A percentile compares a stretch with the other conserved stretches of the same genome.
Conservation (phyloP, 805 yeast species). For the Pichia insulana region DNA sequence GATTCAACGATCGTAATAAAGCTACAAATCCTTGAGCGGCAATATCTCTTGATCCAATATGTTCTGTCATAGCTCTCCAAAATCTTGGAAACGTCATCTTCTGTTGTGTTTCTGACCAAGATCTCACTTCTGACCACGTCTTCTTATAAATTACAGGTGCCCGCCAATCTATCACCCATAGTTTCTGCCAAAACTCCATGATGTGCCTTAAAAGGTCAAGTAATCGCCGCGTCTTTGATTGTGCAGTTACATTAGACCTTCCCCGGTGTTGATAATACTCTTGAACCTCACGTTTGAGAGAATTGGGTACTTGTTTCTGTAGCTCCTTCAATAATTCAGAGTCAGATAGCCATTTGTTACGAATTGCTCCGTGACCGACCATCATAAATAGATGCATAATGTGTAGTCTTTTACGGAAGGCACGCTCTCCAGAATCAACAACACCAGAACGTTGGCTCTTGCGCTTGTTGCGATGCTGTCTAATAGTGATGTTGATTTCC, state of each 20-base stretch:
- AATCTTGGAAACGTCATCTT: constrained; percentile 36
- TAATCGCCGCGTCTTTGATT: constrained; percentile 53
- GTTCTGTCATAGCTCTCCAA: constrained; percentile 31
- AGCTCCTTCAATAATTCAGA: constrained; percentile 32
- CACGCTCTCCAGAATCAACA: constrained; percentile 48
- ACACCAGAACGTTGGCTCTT: constrained; percentile 26
- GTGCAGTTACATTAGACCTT: constrained; percentile 15
- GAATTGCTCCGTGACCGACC: constrained; percentile 54
- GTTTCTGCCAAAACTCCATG: constrained; percentile 47
- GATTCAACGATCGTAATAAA: constrained; percentile 57
- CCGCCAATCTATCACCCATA: constrained; percentile 27
- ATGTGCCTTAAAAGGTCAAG: constrained; percentile 69
- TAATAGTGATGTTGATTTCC: constrained; percentile 19
- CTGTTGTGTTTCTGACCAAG: constrained; percentile 4
- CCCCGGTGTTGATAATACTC: constrained; percentile 18
- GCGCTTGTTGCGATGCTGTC: constrained; percentile 11
- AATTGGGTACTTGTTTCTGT: constrained; percentile 38
- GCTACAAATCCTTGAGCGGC: constrained; percentile 86
- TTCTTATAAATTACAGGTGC: constrained; percentile 41
- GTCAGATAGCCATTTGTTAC: constrained; percentile 72
- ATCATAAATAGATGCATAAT: constrained; percentile 47
- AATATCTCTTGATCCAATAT: constrained; percentile 66
- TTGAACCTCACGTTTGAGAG: constrained; percentile 37
- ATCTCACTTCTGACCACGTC: constrained; percentile 39
- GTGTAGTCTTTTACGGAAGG: constrained; percentile 46